A percentile compares a stretch with the other conserved stretches of the same genome.
Conservation (phyloP, 2,329 filamentous ascomycete species). For the Hypoxylon sp. region DNA sequence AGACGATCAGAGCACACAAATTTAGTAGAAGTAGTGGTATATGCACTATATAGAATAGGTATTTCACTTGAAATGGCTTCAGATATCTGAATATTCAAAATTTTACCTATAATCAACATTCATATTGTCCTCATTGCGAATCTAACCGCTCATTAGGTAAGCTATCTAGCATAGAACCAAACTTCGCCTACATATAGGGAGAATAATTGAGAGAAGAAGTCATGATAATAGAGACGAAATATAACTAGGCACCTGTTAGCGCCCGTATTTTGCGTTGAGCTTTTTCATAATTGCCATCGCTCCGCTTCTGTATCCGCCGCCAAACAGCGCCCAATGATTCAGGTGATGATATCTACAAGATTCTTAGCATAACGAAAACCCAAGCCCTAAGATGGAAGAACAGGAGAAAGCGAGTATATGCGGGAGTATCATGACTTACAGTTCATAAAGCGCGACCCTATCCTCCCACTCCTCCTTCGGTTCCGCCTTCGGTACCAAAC, state of each 20-base stretch:
- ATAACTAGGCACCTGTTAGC: conserved; percentile 10
- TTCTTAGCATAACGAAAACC: conserved; percentile 55
- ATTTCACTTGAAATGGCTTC: neutral
- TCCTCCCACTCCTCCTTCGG: conserved; percentile 89
- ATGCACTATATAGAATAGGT: neutral
- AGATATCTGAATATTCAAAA: neutral
- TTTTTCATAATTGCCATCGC: conserved; percentile 85
- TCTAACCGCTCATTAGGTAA: neutral
- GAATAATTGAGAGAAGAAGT: neutral
- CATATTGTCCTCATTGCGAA: neutral
- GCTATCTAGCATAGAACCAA: neutral
- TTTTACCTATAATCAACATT: neutral
- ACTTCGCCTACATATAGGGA: neutral
- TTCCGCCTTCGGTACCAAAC: conserved; percentile 82
- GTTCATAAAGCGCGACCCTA: conserved; percentile 82
- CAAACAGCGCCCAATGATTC: conserved; percentile 90
- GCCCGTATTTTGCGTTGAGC: conserved; percentile 79
- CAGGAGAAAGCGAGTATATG: neutral
- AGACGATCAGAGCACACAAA: neutral
- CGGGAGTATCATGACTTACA: conserved; percentile 67
- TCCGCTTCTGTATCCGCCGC: conserved; percentile 80
- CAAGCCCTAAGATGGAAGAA: neutral
- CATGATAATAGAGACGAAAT: neutral
- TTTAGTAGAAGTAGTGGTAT: neutral
- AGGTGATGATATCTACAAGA: conserved; percentile 83